Percentiles rank a stretch among this genome's conserved stretches.
These are phyloP conservation scores for Ophiocordyceps camponoti-floridani DNA, from an alignment of 2,329 filamentous ascomycete species.

Conservation along the genomic window DNA sequence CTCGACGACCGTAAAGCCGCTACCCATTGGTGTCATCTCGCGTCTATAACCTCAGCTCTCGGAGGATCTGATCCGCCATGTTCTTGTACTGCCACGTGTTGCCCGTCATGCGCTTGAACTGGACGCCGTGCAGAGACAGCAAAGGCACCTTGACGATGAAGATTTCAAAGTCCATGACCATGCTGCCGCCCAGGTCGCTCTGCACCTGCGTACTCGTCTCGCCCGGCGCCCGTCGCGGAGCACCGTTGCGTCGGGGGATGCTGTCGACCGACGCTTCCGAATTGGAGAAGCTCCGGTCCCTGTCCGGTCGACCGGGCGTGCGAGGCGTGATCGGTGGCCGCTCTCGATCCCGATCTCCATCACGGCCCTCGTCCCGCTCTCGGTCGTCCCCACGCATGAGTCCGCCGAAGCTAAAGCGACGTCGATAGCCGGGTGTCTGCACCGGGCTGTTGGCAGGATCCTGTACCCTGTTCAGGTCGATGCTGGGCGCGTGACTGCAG, in stretches of 20 bases:
- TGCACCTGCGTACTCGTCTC: constrained; percentile 89
- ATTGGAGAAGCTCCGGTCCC: constrained; percentile 60
- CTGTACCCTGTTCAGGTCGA: constrained; percentile 60
- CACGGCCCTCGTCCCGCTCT: constrained; percentile 54
- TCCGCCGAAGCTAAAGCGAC: constrained; percentile 73
- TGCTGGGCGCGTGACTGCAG: constrained; percentile 76
- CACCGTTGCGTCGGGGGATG: constrained; percentile 33
- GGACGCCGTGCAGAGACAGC: constrained; percentile 81
- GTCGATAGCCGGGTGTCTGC: constrained; percentile 41
- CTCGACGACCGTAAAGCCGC: too few relatives aligned
- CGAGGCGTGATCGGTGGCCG: constrained; percentile 21
- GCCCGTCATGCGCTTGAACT: constrained; percentile 91
- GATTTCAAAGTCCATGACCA: constrained; percentile 84
- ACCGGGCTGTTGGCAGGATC: constrained; percentile 44
- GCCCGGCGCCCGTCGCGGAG: constrained; percentile 46
- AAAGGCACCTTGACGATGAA: constrained; percentile 95
- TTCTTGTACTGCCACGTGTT: constrained; percentile 98
- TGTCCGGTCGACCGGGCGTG: constrained; percentile 24
- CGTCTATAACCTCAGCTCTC: constrained; percentile 64
- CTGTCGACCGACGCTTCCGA: constrained; percentile 77
- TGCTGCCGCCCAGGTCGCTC: constrained; percentile 68
- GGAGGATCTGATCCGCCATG: constrained; percentile 90
- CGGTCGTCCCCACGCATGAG: constrained; percentile 37
- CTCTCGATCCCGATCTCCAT: constrained; percentile 29
- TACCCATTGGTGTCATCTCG: too few relatives aligned